phyloP scores from a whole-genome alignment of 176 grass and related monocot species.

The Panicum miliaceum region DNA sequence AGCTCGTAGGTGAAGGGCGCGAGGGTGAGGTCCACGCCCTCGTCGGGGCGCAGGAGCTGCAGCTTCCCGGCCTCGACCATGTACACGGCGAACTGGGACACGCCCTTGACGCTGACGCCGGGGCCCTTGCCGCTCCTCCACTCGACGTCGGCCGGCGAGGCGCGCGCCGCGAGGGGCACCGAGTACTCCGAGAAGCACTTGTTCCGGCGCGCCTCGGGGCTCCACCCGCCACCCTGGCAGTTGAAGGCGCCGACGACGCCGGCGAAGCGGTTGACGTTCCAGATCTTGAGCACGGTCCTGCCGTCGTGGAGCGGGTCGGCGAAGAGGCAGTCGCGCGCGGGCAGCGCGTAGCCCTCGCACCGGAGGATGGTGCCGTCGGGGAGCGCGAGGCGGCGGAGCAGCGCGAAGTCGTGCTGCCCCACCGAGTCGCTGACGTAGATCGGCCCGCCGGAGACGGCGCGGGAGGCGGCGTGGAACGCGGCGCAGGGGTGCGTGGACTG shows the following conservation, averaged over 20 bases:
- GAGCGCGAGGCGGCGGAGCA: conserved; percentile 66
- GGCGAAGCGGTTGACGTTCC: conserved; percentile 75
- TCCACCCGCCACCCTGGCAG: conserved; percentile 98
- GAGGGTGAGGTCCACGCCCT: conserved; percentile 64
- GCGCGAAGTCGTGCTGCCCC: conserved; percentile 71
- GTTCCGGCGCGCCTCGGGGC: conserved; percentile 73
- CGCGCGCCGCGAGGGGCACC: conserved; percentile 48
- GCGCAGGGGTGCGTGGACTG: conserved; percentile 93
- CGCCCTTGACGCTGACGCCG: conserved; percentile 45
- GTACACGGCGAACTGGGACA: conserved; percentile 65
- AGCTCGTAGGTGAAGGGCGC: conserved; percentile 86
- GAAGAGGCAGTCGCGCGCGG: conserved; percentile 81
- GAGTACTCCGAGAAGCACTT: conserved; percentile 62
- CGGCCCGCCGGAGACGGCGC: conserved; percentile 87
- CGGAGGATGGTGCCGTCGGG: conserved; percentile 82
- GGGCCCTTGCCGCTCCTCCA: conserved; percentile 54
- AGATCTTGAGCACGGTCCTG: conserved; percentile 86
- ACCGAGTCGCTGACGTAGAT: conserved; percentile 87
- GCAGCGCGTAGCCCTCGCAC: conserved; percentile 78
- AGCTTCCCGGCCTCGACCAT: conserved; percentile 49
- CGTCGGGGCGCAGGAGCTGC: conserved; percentile 49
- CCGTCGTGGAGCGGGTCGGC: conserved; percentile 74
- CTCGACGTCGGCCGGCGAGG: conserved; percentile 70
- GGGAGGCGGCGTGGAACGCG: conserved; percentile 92
- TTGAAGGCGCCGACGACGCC: conserved; percentile 86